Evolutionary conservation across 1,284 basidiomycete species (phyloP).

Genomic region (Ustilago crameri): DNA sequence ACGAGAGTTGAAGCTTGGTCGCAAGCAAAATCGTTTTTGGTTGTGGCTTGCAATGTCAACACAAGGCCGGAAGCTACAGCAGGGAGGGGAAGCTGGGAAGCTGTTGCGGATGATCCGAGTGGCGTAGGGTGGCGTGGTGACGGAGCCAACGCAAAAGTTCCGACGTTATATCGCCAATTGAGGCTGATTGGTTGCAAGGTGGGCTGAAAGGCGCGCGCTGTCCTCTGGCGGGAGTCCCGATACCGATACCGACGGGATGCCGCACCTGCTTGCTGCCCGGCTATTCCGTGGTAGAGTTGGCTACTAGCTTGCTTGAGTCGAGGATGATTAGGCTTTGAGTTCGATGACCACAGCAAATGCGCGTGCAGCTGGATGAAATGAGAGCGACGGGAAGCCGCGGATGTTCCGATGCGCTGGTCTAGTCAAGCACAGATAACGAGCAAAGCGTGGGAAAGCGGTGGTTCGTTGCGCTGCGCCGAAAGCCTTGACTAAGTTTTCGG

Average conservation of each 20-base stretch:
- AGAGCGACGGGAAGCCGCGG: background rate
- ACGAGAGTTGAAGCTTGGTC: background rate
- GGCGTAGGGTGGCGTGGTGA: background rate
- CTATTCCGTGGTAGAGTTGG: too few species aligned
- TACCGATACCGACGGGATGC: too few species aligned
- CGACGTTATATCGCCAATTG: background rate
- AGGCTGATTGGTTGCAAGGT: too few species aligned
- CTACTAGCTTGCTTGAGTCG: background rate
- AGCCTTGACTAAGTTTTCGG: background rate
- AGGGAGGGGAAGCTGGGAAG: background rate
- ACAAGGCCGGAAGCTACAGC: too few species aligned
- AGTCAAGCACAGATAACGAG: background rate
- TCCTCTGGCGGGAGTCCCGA: background rate
- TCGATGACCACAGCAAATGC: background rate
- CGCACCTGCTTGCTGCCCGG: too few species aligned
- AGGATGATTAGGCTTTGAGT: background rate
- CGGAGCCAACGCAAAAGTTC: background rate
- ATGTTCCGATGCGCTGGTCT: too few species aligned
- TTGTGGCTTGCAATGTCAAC: too few species aligned
- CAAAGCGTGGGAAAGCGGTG: background rate
- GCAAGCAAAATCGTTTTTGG: too few species aligned
- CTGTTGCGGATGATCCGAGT: background rate
- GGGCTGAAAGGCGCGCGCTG: background rate
- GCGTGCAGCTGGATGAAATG: background rate
- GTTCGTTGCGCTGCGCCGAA: background rate